Base-by-base conservation (phyloP, 495 filamentous ascomycete species). In the Ramalina intermedia region DNA sequence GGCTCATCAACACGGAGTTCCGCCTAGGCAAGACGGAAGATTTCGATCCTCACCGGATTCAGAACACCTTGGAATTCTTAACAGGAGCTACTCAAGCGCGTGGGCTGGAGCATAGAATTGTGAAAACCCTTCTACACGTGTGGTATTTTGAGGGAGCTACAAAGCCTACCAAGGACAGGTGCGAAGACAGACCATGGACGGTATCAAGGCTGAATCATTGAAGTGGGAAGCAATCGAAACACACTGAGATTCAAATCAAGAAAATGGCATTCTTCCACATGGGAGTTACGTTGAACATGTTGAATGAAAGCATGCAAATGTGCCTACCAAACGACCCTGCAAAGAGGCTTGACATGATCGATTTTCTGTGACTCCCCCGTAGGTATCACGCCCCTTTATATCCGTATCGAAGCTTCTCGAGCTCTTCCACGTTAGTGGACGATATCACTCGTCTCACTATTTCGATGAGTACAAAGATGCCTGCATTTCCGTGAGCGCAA, bases 41-140 rank as follows among this genome's bases (percentile, higher is more conserved):
- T 11, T 85, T 83, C 54, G 68, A 86, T 55, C 56, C 64, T 37
- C 61, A 69, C 23, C 75, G 71, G 48, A 77, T 94, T 35, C 61
- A 67, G 44, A 84, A 85, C 46, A 98, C 91, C 0, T 50, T 93
- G 16, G 69, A 72, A 49, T 96, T 98, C 58, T 69, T 96, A 6
- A 66, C 77, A 35, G 72, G 74, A 24, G 91, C 91, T 6, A 70
- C 81, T 8, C 62, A 68, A 40, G 61, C 72, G 50, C 72, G 64
- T 21, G 87, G 87, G 0, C 50, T 90, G 17, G 91, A 96, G 68
- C 87, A 95, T 60, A 70, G 65, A 47, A 80, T 98, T 43, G 46
- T 95, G 45, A 85, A 79, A 62, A 94, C 82, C 54, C 57, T 96
- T 47, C 57, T 86, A 36, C 58, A 76, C 38, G 72, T 80, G 18